Base-by-base conservation (phyloP, 1,139 yeast species). In the Candida sp. region DNA sequence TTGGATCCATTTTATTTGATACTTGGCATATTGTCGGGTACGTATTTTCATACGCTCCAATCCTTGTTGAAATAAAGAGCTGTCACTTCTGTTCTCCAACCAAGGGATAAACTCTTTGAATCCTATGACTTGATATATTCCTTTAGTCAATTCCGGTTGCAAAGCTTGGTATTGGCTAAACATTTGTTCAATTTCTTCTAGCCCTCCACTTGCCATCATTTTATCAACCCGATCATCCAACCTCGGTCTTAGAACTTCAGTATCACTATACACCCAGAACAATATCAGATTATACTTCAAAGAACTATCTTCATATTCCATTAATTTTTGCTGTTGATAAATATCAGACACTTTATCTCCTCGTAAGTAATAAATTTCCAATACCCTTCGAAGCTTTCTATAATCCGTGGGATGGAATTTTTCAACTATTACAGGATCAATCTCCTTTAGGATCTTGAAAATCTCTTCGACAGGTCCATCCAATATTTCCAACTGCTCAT, bases 71-170 rank as follows among this genome's bases (percentile, higher is more conserved):
- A 82, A 71, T 3, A 64, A 49, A 21, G 5, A 38, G 30, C 36
- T 37, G 25, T 48, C 52, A 5, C 32, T 15, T 22, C 48, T 6
- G 59, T 58, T 50, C 46, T 65, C 54, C 4, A 93, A 62, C 85
- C 90, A 91, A 0, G 96, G 96, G 34, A 90, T 61, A 58, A 93
- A 91, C 60, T 93, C 98, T 57, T 89, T 88, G 61, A 89, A 93
- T 1, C 99, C 99, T 55, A 93, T 90, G 1, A 89, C 97, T 63
- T 93, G 99, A 89, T 90, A 91, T 0, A 93, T 77, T 1, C 99
- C 98, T 43, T 79, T 69, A 42, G 87, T 84, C 44, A 81, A 66
- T 43, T 79, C 82, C 2, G 81, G 81, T 22, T 55, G 58, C 1
- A 68, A 68, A 0, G 57, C 50, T 21, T 48, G 54, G 49, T 75